These are phyloP conservation scores for Spergularia bocconei DNA, from an alignment of 148 eudicot species.

Conservation along the genomic window DNA sequence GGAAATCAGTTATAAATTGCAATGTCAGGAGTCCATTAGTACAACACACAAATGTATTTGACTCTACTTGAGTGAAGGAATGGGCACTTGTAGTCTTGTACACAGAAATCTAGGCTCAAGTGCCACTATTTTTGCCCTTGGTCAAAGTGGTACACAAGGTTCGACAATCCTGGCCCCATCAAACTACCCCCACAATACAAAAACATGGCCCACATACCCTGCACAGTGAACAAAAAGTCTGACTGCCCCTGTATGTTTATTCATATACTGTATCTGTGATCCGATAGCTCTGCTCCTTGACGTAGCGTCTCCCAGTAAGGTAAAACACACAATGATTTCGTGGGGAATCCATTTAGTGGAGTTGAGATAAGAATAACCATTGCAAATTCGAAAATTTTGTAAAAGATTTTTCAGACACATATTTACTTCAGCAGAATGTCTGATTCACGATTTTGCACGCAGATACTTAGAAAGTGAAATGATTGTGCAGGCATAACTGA, in stretches of 20 bases:
- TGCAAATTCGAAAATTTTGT: background rate
- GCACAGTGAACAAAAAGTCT: too few relatives aligned
- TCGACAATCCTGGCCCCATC: background rate
- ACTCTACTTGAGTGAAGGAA: background rate
- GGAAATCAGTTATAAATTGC: background rate
- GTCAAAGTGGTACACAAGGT: background rate
- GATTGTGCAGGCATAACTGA: conserved; percentile 31
- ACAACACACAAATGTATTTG: background rate
- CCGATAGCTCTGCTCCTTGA: background rate
- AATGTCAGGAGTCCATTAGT: background rate
- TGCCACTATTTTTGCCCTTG: background rate
- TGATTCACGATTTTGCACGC: background rate
- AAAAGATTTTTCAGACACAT: background rate
- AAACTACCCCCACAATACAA: background rate
- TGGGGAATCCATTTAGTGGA: background rate
- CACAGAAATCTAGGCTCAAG: background rate
- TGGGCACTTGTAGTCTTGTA: background rate
- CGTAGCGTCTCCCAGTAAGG: background rate
- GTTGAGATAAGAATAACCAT: background rate
- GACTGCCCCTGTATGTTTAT: background rate
- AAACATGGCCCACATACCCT: too few relatives aligned
- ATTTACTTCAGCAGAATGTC: background rate
- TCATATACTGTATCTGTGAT: background rate
- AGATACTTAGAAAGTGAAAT: background rate
- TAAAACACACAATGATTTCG: background rate